Evolutionary conservation across 495 filamentous ascomycete genomes (phyloP).

Genomic region (Penicillium samsonianum): DNA sequence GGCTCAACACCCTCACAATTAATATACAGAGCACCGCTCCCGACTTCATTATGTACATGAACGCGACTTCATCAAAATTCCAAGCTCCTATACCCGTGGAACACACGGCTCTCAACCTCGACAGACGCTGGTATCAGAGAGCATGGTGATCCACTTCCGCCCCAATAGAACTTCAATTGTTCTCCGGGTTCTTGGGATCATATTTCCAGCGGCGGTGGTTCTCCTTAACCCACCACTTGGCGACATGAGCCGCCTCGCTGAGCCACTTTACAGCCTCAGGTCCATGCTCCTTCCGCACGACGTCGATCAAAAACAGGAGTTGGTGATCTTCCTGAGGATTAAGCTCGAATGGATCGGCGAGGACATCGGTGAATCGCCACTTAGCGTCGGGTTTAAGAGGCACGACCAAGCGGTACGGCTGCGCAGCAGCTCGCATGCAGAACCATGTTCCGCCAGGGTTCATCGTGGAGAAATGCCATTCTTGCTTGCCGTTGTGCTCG

Average conservation of each 20-base stretch:
- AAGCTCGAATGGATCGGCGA: conserved; percentile 31
- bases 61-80: too few relatives aligned
- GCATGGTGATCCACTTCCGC: background rate
- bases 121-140: background rate
- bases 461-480: conserved; percentile 46
- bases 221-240: conserved; percentile 38
- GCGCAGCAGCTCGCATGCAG: conserved; percentile 34
- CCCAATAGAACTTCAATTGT: background rate
- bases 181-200: conserved; percentile 8
- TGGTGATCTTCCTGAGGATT: conserved; percentile 22
- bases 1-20: too few relatives aligned
- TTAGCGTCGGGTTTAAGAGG: conserved; percentile 36
- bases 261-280: conserved; percentile 37
- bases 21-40: too few relatives aligned
- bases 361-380: conserved; percentile 40
- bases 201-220: conserved; percentile 25
- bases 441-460: conserved; percentile 44
- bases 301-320: conserved; percentile 24
- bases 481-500: conserved; percentile 23
- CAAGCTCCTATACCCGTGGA: background rate
- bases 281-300: conserved; percentile 28
- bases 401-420: conserved; percentile 39
- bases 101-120: background rate
- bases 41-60: too few relatives aligned
- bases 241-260: conserved; percentile 36